Conservation (phyloP, 1,284 basidiomycete genomes). For the Pseudozyma sp. region DNA sequence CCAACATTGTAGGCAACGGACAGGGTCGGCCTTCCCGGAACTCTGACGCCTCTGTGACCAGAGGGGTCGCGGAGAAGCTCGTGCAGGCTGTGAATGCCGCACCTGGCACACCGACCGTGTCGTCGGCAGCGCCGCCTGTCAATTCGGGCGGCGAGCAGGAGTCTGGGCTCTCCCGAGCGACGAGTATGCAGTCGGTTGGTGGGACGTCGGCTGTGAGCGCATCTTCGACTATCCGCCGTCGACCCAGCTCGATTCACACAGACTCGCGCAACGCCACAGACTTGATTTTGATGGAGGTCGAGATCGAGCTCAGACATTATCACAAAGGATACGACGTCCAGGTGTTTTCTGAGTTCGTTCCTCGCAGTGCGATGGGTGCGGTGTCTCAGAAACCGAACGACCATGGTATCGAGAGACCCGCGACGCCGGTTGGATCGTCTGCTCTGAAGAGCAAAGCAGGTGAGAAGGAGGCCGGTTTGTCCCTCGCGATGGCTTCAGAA, state of each 20-base stretch:
- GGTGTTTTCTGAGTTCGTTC: conserved; percentile 45
- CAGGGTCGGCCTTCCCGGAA: conserved; percentile 21
- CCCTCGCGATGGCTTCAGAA: conserved; percentile 33
- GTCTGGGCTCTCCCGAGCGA: conserved; percentile 40
- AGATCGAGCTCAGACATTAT: conserved; percentile 65
- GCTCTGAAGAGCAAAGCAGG: conserved; percentile 7
- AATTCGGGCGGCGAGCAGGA: conserved; percentile 29
- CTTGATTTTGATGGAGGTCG: conserved; percentile 58
- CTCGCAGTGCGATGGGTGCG: background rate
- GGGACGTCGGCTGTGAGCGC: conserved; percentile 30
- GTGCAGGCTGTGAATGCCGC: conserved; percentile 28
- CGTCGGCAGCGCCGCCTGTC: conserved; percentile 27
- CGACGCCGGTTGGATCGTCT: conserved; percentile 6
- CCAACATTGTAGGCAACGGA: conserved; percentile 17
- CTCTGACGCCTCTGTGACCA: conserved; percentile 54
- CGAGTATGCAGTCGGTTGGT: conserved; percentile 49
- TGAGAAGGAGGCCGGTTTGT: background rate
- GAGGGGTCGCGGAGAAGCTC: conserved; percentile 42
- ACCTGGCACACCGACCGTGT: conserved; percentile 34
- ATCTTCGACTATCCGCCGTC: conserved; percentile 35
- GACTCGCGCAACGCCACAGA: conserved; percentile 47
- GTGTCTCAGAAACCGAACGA: background rate
- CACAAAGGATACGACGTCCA: conserved; percentile 63
- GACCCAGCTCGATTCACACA: conserved; percentile 46
- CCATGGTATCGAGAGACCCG: conserved; percentile 3